phyloP scores from a whole-genome alignment of 2,329 filamentous ascomycete species.

The Diaporthe sp. region DNA sequence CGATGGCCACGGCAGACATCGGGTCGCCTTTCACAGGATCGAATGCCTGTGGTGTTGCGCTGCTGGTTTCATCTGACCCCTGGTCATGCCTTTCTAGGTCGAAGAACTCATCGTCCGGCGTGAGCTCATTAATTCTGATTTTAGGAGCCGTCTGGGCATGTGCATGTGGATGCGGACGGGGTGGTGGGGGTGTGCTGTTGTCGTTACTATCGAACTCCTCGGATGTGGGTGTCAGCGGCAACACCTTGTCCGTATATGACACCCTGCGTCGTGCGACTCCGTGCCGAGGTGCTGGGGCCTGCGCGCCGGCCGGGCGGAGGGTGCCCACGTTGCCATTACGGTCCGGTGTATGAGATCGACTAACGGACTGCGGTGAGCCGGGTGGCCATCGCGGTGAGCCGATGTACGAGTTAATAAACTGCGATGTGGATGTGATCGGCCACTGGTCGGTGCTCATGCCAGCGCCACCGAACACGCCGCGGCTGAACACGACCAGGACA shows the following conservation, averaged over 20 bases:
- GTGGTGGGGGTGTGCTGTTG: constrained; percentile 37
- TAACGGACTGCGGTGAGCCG: constrained; percentile 31
- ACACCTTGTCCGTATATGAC: constrained; percentile 47
- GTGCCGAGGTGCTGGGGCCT: background rate
- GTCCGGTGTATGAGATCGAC: constrained; percentile 26
- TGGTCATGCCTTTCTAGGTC: background rate
- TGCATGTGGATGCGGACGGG: background rate
- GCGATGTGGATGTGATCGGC: constrained; percentile 33
- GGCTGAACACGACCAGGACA: constrained; percentile 85
- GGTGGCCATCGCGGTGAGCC: constrained; percentile 35
- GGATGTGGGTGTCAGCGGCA: constrained; percentile 50
- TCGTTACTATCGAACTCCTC: constrained; percentile 43
- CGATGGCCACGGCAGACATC: background rate
- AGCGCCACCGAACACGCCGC: constrained; percentile 56
- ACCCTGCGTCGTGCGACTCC: constrained; percentile 27
- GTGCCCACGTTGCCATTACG: background rate
- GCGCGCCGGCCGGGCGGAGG: background rate
- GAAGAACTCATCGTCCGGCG: constrained; percentile 14
- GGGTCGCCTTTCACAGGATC: background rate
- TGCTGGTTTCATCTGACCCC: background rate
- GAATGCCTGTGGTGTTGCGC: background rate
- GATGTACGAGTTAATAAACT: constrained; percentile 38
- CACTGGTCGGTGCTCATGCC: constrained; percentile 34
- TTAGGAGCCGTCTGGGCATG: constrained; percentile 1
- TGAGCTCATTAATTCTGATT: constrained; percentile 26